Conservation (phyloP, 1,284 basidiomycete species). For the Trametes sp. region DNA sequence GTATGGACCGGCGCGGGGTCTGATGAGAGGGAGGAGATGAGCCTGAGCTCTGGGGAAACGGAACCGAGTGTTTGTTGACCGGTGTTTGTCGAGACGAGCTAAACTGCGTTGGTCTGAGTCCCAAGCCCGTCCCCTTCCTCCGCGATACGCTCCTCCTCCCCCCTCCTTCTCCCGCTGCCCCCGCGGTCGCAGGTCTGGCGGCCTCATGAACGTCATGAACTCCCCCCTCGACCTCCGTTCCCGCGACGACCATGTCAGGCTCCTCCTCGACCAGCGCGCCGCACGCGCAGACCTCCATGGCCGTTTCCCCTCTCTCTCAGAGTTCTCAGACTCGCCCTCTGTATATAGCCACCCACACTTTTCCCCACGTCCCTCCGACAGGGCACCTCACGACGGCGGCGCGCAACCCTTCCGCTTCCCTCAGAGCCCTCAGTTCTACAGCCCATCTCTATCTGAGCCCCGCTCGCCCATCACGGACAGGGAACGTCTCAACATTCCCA, state of each 20-base stretch:
- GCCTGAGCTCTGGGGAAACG: slow-evolving; percentile 10
- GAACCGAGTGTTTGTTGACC: slow-evolving; percentile 28
- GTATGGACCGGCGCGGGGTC: slow-evolving; percentile 3
- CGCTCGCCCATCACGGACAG: slow-evolving; percentile 44
- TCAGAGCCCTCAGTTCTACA: slow-evolving; percentile 32
- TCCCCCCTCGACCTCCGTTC: slow-evolving; percentile 38
- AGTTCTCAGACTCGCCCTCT: slow-evolving; percentile 72
- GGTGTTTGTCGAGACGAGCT: slow-evolving; percentile 28
- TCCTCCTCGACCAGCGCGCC: slow-evolving; percentile 62
- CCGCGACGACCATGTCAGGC: slow-evolving; percentile 57
- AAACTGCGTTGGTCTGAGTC: slow-evolving; percentile 29
- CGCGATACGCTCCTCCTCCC: slow-evolving; percentile 30
- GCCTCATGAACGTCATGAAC: slow-evolving; percentile 40
- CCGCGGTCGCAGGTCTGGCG: slow-evolving; percentile 23
- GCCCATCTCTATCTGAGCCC: slow-evolving; percentile 35
- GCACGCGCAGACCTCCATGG: slow-evolving; percentile 55
- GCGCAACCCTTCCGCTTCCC: slow-evolving; percentile 41
- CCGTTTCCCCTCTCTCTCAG: slow-evolving; percentile 60
- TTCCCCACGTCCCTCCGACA: slow-evolving; percentile 53
- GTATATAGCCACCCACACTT: slow-evolving; percentile 67
- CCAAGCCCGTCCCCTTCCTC: slow-evolving; percentile 22
- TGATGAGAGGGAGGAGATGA: slow-evolving; percentile 2
- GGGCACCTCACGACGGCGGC: slow-evolving; percentile 37
- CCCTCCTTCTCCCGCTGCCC: slow-evolving; percentile 16
- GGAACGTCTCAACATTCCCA: slow-evolving; percentile 55